Evolutionary conservation across 1,284 basidiomycete genomes (phyloP).

Genomic region (Cutaneotrichosporon arboriforme): DNA sequence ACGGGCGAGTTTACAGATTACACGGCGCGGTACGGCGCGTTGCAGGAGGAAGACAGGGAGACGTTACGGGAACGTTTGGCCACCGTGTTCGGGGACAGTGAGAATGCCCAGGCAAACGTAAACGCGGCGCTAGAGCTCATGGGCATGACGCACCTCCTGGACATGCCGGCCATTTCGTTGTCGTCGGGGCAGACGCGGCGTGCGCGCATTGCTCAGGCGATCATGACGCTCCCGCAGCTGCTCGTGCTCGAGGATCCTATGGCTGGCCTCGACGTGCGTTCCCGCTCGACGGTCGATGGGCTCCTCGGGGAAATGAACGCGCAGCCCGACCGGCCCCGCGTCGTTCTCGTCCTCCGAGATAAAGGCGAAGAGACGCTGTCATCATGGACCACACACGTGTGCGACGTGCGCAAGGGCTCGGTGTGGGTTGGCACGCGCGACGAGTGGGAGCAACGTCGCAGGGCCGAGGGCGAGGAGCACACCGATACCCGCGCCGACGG

Average conservation of each 20-base stretch:
- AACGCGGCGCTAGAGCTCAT: conserved; percentile 52
- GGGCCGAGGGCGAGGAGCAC: not conserved
- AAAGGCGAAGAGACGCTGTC: conserved; percentile 61
- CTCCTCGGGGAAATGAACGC: conserved; percentile 43
- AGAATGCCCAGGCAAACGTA: conserved; percentile 51
- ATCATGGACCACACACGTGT: conserved; percentile 76
- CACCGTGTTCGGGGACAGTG: conserved; percentile 7
- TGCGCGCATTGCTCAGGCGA: conserved; percentile 73
- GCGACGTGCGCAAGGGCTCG: conserved; percentile 36
- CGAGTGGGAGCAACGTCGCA: not conserved
- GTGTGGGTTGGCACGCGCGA: not conserved
- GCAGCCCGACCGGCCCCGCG: conserved; percentile 39
- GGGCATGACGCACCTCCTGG: conserved; percentile 60
- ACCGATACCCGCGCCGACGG: not conserved
- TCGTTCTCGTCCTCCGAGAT: conserved; percentile 72
- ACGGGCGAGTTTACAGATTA: conserved; percentile 83
- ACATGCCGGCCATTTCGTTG: conserved; percentile 72
- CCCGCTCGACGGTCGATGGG: conserved; percentile 37
- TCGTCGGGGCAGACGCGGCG: conserved; percentile 89
- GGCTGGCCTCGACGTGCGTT: conserved; percentile 42
- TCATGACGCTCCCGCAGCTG: conserved; percentile 65
- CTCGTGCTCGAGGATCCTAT: conserved; percentile 77
- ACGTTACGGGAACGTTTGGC: conserved; percentile 18
- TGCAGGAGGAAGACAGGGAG: conserved; percentile 73
- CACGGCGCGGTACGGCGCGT: conserved; percentile 78